Evolutionary conservation across 306 rosid genomes (phyloP).

Genomic region (Medicago truncatula): MtrunA17r5.0-ANR NC_053046.1:42466501-42467000

Average conservation of each 20-base stretch:
- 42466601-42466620: constrained; percentile 79
- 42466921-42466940: constrained; percentile 83
- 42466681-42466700: constrained; percentile 52
- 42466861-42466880: constrained; percentile 87
- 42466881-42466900: constrained; percentile 89
- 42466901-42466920: constrained; percentile 72
- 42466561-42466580: constrained; percentile 67
- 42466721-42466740: constrained; percentile 60
- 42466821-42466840: constrained; percentile 83
- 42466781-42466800: constrained; percentile 73
- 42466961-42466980: constrained; percentile 89
- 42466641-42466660: constrained; percentile 64
- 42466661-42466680: constrained; percentile 64
- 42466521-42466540: constrained; percentile 82
- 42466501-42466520: constrained; percentile 89
- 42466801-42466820: constrained; percentile 78
- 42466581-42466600: constrained; percentile 69
- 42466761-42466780: constrained; percentile 82
- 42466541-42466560: constrained; percentile 66
- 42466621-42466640: constrained; percentile 85
- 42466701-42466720: constrained; percentile 77
- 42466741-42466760: constrained; percentile 69
- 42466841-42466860: constrained; percentile 72
- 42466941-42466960: constrained; percentile 91
- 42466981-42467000: constrained; percentile 76